Percentiles rank a stretch among this genome's conserved stretches.
These are phyloP conservation scores for Poterioochromonas sp. DNA, from an alignment of 352 stramenopile species.

Conservation along the genomic window DNA sequence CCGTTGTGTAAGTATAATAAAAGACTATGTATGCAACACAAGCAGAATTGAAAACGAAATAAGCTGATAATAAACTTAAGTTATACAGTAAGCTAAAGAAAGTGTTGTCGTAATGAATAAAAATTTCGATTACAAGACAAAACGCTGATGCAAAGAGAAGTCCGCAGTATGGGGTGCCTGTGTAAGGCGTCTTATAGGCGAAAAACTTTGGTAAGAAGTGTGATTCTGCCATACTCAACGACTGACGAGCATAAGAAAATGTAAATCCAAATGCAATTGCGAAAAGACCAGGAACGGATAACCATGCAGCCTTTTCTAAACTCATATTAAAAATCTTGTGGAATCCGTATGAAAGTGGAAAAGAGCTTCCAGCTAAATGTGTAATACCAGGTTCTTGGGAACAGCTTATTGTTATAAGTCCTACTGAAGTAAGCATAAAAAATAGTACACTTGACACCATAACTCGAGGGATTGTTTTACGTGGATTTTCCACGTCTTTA, in stretches of 20 bases:
- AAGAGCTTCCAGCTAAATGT: background rate
- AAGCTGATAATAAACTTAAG: background rate
- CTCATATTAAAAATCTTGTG: background rate
- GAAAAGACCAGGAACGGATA: background rate
- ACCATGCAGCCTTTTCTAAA: background rate
- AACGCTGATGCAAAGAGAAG: background rate
- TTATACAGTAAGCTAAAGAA: background rate
- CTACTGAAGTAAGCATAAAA: background rate
- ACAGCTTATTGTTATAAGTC: background rate
- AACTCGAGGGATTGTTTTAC: background rate
- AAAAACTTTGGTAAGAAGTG: background rate
- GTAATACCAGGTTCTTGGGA: background rate
- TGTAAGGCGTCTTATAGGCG: background rate
- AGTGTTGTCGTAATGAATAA: background rate
- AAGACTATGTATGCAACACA: background rate
- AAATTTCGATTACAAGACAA: background rate
- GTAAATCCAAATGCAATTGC: slow-evolving; percentile 20
- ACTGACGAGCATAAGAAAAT: background rate
- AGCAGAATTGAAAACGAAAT: background rate
- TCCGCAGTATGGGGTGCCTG: background rate
- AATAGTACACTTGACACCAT: background rate
- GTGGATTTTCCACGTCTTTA: background rate
- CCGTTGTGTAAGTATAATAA: background rate
- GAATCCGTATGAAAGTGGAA: background rate
- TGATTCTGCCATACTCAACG: background rate